Evolutionary conservation across 164 flowering plant genomes (phyloP).

Genomic region (Taxillus chinensis): DNA sequence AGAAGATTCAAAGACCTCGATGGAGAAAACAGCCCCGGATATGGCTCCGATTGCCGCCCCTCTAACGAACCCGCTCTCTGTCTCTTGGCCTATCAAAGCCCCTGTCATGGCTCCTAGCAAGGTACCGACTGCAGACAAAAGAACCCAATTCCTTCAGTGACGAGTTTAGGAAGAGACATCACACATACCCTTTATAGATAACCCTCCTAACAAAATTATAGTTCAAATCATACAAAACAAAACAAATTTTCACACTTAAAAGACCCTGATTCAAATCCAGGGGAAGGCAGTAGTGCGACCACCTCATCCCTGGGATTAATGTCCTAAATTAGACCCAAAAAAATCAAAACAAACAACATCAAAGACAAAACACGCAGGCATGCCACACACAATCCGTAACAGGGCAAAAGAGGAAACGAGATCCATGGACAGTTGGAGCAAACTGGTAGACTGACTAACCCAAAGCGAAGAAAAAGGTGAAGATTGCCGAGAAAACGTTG

Average conservation of each 20-base stretch:
- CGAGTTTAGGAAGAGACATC: not conserved
- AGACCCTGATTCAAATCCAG: not conserved
- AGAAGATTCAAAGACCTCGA: constrained; percentile 81
- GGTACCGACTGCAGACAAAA: constrained; percentile 55
- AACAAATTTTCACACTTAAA: too few species aligned
- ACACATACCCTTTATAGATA: too few species aligned
- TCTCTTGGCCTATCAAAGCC: constrained; percentile 82
- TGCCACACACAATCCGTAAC: not conserved
- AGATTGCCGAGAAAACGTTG: constrained; percentile 61
- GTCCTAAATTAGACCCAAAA: too few species aligned
- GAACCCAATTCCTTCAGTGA: constrained; percentile 3
- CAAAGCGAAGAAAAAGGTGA: constrained; percentile 73
- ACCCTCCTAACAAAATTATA: too few species aligned
- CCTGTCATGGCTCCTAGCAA: constrained; percentile 81
- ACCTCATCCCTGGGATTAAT: too few species aligned
- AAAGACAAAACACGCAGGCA: not conserved
- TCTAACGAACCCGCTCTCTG: constrained; percentile 77
- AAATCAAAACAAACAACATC: not conserved
- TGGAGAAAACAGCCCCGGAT: constrained; percentile 90
- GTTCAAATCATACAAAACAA: too few species aligned
- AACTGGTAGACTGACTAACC: constrained; percentile 26
- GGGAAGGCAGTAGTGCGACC: too few species aligned
- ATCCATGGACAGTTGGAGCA: not conserved
- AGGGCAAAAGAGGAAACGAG: not conserved
- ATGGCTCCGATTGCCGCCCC: constrained; percentile 92